Base-by-base conservation (phyloP, 2,329 filamentous ascomycete species). In the Scytalidium sp. region DNA sequence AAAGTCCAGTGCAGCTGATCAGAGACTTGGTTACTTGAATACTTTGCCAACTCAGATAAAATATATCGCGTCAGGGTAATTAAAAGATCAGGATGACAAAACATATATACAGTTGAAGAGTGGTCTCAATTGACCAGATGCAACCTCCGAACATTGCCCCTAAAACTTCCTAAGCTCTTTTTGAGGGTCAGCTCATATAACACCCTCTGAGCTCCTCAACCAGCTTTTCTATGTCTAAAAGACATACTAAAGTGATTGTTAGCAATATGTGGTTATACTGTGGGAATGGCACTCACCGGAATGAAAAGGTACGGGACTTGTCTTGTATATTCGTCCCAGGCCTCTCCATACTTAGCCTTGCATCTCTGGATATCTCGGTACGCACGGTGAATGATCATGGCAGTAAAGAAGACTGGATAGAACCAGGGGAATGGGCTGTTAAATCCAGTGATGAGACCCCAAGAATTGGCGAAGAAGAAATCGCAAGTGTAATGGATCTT, bases 351-450 rank as follows among this genome's bases (percentile, higher is more conserved):
- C 75, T 89, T 91, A 60, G 75, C 75, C 49, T 81, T 78, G 70
- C 90, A 95, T 56, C 84, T 78, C 66, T 87, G 76, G 52, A 92
- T 88, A 64, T 95, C 90, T 52, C 90, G 78, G 56, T 74, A 74
- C 3, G 88, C 86, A 51, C 90, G 85, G 68, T 95, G 90, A 9
- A 83, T 75, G 62, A 94, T 93, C 88, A 93, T 93, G 58, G 71
- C 70, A 17, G 76, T 75, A 67, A 95, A 95, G 75, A 95, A 95
- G 29, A 88, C 68, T 0, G 88, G 87, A 66, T 95, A 93, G 70
- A 95, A 94, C 88, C 90, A 95, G 1, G 90, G 90, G 71, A 93
- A 92, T 0, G 89, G 88, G 64, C 85, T 90, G 41, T 75, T 75
- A 70, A 93, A 92, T 10, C 89, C 89, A 2, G 87, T 90, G 58